A percentile compares a stretch with the other conserved stretches of the same genome.
These are phyloP conservation scores for Fusarium udum DNA, from an alignment of 2,329 filamentous ascomycete species.

Conservation along the genomic window DNA sequence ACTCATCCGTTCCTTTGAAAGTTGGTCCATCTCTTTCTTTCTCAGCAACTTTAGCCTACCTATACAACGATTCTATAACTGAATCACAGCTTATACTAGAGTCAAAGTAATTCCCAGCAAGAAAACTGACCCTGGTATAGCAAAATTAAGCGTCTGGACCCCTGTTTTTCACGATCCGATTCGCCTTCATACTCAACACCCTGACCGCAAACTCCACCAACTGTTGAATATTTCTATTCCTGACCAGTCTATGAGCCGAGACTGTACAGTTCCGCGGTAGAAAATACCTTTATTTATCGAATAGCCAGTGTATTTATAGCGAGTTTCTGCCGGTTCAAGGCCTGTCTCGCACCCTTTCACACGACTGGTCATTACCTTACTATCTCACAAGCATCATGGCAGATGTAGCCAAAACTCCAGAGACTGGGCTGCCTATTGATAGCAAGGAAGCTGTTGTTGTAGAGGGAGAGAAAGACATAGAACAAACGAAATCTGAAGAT, in stretches of 20 bases:
- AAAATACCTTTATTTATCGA: not conserved
- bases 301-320: not conserved
- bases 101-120: not conserved
- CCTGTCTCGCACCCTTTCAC: not conserved
- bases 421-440: conserved; percentile 6
- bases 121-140: not conserved
- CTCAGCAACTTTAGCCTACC: not conserved
- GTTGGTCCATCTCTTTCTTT: not conserved
- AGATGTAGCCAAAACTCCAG: conserved; percentile 6
- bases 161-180: conserved; percentile 16
- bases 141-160: conserved; percentile 10
- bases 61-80: not conserved
- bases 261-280: not conserved
- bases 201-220: conserved; percentile 10
- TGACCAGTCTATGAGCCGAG: conserved; percentile 3
- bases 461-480: conserved; percentile 1
- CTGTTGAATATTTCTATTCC: conserved; percentile 10
- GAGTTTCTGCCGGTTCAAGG: not conserved
- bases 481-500: conserved; percentile 3
- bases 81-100: not conserved
- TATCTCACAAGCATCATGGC: conserved; percentile 13
- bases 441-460: not conserved
- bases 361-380: not conserved
- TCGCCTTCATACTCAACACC: conserved; percentile 7
- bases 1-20: not conserved